Conservation (phyloP, 164 flowering plant genomes). For the Pachysandra terminalis region DNA sequence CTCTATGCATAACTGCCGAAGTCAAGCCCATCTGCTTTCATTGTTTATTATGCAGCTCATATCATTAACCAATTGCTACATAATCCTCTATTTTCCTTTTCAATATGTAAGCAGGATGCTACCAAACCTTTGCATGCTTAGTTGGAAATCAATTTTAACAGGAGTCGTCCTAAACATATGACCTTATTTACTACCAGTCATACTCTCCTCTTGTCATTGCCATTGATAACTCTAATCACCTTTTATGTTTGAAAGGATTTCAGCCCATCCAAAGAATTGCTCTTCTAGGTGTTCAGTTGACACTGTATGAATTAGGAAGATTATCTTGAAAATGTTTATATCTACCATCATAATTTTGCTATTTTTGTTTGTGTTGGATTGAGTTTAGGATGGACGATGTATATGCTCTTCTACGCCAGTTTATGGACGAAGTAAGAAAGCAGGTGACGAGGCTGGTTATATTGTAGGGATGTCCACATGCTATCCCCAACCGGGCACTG, state of each 20-base stretch:
- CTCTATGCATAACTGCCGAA: neutral
- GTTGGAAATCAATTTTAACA: neutral
- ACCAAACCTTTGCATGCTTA: neutral
- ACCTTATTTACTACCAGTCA: too few relatives aligned
- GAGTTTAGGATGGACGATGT: slow-evolving; percentile 61
- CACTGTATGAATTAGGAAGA: neutral
- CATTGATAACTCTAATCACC: neutral
- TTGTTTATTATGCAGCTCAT: too few relatives aligned
- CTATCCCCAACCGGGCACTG: slow-evolving; percentile 72
- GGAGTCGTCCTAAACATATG: neutral
- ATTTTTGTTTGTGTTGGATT: slow-evolving; percentile 8
- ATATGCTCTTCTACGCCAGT: slow-evolving; percentile 69
- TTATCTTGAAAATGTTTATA: neutral
- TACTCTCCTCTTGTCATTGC: neutral
- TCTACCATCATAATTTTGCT: neutral
- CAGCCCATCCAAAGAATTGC: neutral
- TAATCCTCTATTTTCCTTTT: neutral
- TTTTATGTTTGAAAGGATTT: neutral
- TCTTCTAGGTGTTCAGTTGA: too few relatives aligned
- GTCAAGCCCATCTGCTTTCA: neutral
- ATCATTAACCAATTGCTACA: neutral
- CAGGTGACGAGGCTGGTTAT: slow-evolving; percentile 77
- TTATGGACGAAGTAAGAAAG: slow-evolving; percentile 69
- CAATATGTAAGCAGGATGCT: too few relatives aligned
- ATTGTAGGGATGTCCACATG: slow-evolving; percentile 91